Base-by-base conservation (phyloP, 345 rosid genomes). In the Arabis alpina region DNA sequence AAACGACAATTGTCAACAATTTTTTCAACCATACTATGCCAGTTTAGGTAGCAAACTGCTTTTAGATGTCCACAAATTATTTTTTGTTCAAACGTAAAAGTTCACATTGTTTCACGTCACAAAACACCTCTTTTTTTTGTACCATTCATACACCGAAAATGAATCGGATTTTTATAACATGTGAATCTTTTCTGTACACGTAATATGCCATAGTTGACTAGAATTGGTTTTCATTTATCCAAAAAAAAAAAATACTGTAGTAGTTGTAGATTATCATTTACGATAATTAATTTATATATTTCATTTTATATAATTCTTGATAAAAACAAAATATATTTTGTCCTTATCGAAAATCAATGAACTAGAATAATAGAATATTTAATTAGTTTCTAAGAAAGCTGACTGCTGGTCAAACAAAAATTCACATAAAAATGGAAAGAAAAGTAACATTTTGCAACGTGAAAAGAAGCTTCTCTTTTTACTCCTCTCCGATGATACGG, bases 401-500 rank as follows among this genome's bases (percentile, higher is more conserved):
- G n/a, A n/a, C n/a, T n/a, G n/a, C n/a, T 58, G 28, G 58, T 49
- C 52, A 53, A 71, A 43, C 40, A 14, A 53, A 53, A 11, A 28
- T 8, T 58, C 49, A 51, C 8, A 12, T 40, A 5, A 34, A 10
- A 10, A 47, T 34, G 56, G 40, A 54, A 56, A 56, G 13, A 44
- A 10, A 19, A 34, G 12, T 12, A 49, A 5, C 3, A 40, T 16
- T 6, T 36, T 19, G 0, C 9, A 37, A n/a, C 49, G 4, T 68
- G 42, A 52, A 10, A 10, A 51, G 39, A 68, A 42, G 15, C 28
- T 32, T 51, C 45, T 13, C 41, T 37, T 13, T 3, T 16, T 28
- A 45, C 24, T 41, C 40, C 10, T n/a, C 60, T 61, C 68, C 63
- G 24, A 54, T 61, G 49, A 54, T 40, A 54, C 16, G 32, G 54